A percentile compares a stretch with the other conserved stretches of the same genome.
Conservation (phyloP, 441 rosid species). For the Jatropha multifida region DNA sequence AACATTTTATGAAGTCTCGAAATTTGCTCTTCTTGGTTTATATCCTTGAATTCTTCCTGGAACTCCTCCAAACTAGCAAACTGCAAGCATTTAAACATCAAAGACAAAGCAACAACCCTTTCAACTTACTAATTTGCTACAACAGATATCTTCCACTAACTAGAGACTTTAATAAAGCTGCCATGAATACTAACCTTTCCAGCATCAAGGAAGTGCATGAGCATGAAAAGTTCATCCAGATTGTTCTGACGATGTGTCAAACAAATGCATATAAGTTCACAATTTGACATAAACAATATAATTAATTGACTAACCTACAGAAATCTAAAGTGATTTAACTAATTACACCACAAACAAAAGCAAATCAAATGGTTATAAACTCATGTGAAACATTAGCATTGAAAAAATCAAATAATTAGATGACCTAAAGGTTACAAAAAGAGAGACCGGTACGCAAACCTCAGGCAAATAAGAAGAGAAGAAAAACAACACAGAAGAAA, state of each 20-base stretch:
- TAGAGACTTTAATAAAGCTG: conserved; percentile 15
- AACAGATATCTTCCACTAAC: conserved; percentile 20
- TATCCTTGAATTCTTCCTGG: conserved; percentile 96
- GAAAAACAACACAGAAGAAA: neutral
- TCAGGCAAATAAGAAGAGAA: neutral
- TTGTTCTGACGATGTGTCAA: conserved; percentile 75
- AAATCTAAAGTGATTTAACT: neutral
- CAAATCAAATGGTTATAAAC: neutral
- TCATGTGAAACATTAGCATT: neutral
- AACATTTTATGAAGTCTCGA: conserved; percentile 94
- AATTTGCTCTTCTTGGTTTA: conserved; percentile 98
- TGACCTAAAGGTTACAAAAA: neutral
- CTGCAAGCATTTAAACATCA: conserved; percentile 46
- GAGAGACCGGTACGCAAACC: neutral
- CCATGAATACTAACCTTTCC: conserved; percentile 73
- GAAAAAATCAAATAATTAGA: neutral
- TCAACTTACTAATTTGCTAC: conserved; percentile 10
- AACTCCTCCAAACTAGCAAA: conserved; percentile 97
- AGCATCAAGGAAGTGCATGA: conserved; percentile 99
- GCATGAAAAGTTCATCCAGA: conserved; percentile 99
- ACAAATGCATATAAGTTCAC: conserved; percentile 28
- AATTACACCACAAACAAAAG: conserved; percentile 3
- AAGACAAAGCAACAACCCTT: conserved; percentile 13
- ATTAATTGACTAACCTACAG: neutral
- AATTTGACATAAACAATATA: conserved; percentile 15